A percentile compares a stretch with the other conserved stretches of the same genome.
Evolutionary conservation across 2,329 filamentous ascomycete genomes (phyloP).

Genomic region (Pseudocercospora pini-densiflorae): DNA sequence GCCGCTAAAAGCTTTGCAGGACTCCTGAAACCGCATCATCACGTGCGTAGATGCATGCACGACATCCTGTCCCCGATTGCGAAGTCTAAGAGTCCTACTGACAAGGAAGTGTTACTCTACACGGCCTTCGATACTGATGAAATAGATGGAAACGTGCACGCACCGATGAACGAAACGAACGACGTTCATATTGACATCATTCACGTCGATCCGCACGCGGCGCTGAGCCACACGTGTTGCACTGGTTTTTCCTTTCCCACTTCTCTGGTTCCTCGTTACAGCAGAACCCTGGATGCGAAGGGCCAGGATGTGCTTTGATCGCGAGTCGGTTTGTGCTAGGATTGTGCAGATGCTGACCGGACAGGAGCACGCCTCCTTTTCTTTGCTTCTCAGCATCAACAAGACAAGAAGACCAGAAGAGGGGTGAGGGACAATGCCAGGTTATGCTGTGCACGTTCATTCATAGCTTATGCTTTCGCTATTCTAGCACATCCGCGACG

Average conservation of each 20-base stretch:
- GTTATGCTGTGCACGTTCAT: neutral
- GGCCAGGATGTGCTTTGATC: neutral
- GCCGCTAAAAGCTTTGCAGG: neutral
- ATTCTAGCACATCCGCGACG: neutral
- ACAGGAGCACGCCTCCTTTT: neutral
- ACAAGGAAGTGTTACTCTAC: too few relatives aligned
- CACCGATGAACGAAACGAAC: neutral
- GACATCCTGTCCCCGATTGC: neutral
- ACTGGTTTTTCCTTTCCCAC: neutral
- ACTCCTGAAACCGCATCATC: neutral
- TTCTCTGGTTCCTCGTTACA: neutral
- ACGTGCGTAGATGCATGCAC: neutral
- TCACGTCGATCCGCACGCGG: neutral
- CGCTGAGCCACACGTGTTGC: neutral
- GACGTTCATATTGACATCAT: neutral
- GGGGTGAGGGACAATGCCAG: too few relatives aligned
- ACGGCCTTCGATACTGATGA: neutral
- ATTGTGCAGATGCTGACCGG: neutral
- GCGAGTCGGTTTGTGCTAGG: neutral
- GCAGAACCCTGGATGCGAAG: neutral
- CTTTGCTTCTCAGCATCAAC: neutral
- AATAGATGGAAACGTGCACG: neutral
- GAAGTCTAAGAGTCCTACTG: neutral
- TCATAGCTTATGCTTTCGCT: neutral
- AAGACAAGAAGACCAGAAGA: neutral